A percentile compares a stretch with the other conserved stretches of the same genome.
phyloP scores from a whole-genome alignment of 1,284 basidiomycete genomes.

The Hemileia vastatrix region DNA sequence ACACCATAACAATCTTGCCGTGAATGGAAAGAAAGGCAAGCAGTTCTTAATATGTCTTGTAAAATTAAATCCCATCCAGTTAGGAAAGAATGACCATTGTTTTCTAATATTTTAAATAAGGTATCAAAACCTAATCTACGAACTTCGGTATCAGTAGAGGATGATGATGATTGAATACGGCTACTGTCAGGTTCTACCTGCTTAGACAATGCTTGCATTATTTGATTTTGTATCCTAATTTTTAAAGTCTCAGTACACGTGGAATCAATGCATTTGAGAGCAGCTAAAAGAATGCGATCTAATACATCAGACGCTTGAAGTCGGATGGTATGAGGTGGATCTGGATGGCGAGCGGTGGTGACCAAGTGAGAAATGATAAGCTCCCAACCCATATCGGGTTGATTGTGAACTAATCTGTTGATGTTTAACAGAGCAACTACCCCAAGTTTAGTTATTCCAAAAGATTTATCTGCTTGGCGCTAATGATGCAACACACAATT shows the following conservation, averaged over 20 bases:
- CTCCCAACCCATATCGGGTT: slow-evolving; percentile 75
- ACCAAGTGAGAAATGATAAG: slow-evolving; percentile 68
- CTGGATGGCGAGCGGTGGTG: slow-evolving; percentile 57
- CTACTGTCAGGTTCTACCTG: slow-evolving; percentile 59
- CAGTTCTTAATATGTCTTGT: slow-evolving; percentile 67
- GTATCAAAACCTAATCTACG: slow-evolving; percentile 77
- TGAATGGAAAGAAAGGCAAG: slow-evolving; percentile 53
- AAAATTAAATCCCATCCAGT: slow-evolving; percentile 90
- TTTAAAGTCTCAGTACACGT: slow-evolving; percentile 47
- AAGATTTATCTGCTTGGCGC: slow-evolving; percentile 49
- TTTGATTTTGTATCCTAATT: slow-evolving; percentile 63
- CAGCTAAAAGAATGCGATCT: slow-evolving; percentile 63
- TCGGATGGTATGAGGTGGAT: slow-evolving; percentile 66
- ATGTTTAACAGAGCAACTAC: slow-evolving; percentile 71
- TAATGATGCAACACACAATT: slow-evolving; percentile 14
- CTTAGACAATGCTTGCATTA: slow-evolving; percentile 67
- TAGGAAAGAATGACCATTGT: slow-evolving; percentile 77
- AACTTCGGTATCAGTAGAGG: slow-evolving; percentile 54
- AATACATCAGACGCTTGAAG: slow-evolving; percentile 76
- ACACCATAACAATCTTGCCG: slow-evolving; percentile 3
- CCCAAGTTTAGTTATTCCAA: slow-evolving; percentile 75
- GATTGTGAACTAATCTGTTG: slow-evolving; percentile 66
- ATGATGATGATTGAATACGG: slow-evolving; percentile 37
- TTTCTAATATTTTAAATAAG: slow-evolving; percentile 76
- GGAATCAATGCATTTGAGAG: slow-evolving; percentile 51